Base-by-base conservation (phyloP, 2,329 filamentous ascomycete species). In the Ceratocystis cubensis region DNA sequence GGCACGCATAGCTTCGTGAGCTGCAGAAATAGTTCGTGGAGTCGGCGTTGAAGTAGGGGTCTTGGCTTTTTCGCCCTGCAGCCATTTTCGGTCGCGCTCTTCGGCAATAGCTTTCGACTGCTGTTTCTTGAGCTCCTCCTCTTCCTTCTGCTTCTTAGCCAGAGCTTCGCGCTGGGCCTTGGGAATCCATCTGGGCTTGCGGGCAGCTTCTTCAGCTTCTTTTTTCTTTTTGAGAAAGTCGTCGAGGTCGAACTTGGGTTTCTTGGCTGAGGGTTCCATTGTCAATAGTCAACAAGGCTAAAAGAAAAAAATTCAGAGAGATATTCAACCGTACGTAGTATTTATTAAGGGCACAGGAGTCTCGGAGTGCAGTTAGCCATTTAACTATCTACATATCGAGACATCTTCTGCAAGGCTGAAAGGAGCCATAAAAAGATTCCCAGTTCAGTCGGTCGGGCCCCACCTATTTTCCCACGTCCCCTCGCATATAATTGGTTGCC, bases 121-220 rank as follows among this genome's bases (percentile, higher is more conserved):
- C 30, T 68, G 45, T 53, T 66, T 66, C 30, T 62, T 62, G 45
- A 62, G 82, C 30, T 82, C 80, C 61, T 86, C 84, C 69, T 84
- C 81, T 59, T 88, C 82, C 77, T 91, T 89, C 73, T 84, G 91
- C 73, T 95, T 89, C 17, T 90, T 80, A 37, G 90, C 91, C 30
- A 95, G 76, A 68, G 85, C 84, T 74, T 96, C 91, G 66, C 92
- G 84, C 74, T 96, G 84, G 41, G 88, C 87, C 78, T 89, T 94
- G 3, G 89, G 88, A 25, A 96, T 78, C 74, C 95, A 96, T 75
- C 90, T 92, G 4, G 91, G 91, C 80, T 94, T 96, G 66, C 89
- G 83, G 8, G 90, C 88, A 17, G 88, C 90, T 45, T 88, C 88
- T 76, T 94, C 90, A 33, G 89, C 88, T 69, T 89, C 90, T 73